Evolutionary conservation across 352 stramenopile genomes (phyloP).

Genomic region (Pythium guiyangense): DNA sequence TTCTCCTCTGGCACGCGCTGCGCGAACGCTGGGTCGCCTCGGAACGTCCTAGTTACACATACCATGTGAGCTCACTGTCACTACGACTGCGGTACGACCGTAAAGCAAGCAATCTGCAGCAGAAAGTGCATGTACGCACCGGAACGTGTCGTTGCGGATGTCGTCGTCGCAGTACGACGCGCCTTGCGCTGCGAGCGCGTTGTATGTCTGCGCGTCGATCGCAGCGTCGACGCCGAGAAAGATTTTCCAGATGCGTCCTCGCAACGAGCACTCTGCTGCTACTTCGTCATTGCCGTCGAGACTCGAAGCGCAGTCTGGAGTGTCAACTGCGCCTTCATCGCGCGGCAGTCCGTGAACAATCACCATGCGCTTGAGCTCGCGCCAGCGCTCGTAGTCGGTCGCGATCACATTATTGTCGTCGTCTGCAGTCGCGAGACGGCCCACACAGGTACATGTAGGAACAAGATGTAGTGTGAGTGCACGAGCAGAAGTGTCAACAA

Average conservation of each 20-base stretch:
- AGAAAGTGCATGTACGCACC: conserved; percentile 12
- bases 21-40: conserved; percentile 83
- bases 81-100: background rate
- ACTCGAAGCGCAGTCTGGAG: background rate
- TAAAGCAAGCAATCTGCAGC: background rate
- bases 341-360: conserved; percentile 73
- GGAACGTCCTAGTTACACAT: conserved; percentile 55
- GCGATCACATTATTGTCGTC: conserved; percentile 32
- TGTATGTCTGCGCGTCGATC: conserved; percentile 60
- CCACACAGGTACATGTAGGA: background rate
- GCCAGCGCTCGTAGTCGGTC: conserved; percentile 68
- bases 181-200: conserved; percentile 59
- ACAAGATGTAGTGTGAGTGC: background rate
- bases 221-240: conserved; percentile 77
- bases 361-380: conserved; percentile 78
- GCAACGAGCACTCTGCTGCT: conserved; percentile 45
- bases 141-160: conserved; percentile 91
- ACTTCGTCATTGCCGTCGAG: background rate
- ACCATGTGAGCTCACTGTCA: too few relatives aligned
- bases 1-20: conserved; percentile 88
- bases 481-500: too few relatives aligned
- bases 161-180: conserved; percentile 81
- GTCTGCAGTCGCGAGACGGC: conserved; percentile 16
- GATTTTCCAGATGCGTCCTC: conserved; percentile 86
- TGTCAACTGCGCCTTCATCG: conserved; percentile 8